A percentile compares a stretch with the other conserved stretches of the same genome.
phyloP scores from a whole-genome alignment of 2,329 filamentous ascomycete species.

The Gremmenia infestans region DNA sequence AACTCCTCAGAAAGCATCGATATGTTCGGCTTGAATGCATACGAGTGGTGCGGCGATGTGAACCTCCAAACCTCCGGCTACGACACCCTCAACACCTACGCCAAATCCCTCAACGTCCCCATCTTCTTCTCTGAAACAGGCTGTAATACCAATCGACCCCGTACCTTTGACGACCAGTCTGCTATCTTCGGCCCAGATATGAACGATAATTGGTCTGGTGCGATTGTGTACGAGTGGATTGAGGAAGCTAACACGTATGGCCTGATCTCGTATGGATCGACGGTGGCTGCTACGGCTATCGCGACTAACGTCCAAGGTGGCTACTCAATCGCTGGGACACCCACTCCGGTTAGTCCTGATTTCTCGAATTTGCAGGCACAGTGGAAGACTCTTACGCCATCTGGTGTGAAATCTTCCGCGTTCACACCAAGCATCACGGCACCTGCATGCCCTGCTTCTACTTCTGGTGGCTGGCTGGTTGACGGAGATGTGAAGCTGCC shows the following conservation, averaged over 20 bases:
- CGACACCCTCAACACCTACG: constrained; percentile 58
- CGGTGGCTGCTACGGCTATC: constrained; percentile 46
- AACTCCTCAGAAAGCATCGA: constrained; percentile 67
- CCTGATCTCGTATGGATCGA: constrained; percentile 67
- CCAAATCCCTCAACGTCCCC: constrained; percentile 69
- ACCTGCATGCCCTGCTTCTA: constrained; percentile 66
- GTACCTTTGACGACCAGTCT: constrained; percentile 65
- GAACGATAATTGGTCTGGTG: constrained; percentile 64
- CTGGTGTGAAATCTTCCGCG: constrained; percentile 58
- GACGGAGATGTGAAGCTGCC: constrained; percentile 66
- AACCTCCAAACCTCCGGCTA: constrained; percentile 65
- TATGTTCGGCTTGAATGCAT: constrained; percentile 82
- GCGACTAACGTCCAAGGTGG: constrained; percentile 58
- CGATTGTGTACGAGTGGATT: constrained; percentile 89
- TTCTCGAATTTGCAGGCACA: constrained; percentile 71
- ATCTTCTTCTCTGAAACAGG: constrained; percentile 90
- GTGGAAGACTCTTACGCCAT: constrained; percentile 69
- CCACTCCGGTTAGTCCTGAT: constrained; percentile 68
- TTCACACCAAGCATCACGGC: constrained; percentile 62
- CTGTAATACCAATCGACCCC: constrained; percentile 62
- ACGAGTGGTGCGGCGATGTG: constrained; percentile 65
- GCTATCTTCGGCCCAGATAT: constrained; percentile 74
- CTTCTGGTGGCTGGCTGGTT: constrained; percentile 65
- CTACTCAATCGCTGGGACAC: constrained; percentile 66
- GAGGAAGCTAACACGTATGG: constrained; percentile 80